Conservation (phyloP, 345 rosid species). For the Chamaenerion angustifolium region DNA sequence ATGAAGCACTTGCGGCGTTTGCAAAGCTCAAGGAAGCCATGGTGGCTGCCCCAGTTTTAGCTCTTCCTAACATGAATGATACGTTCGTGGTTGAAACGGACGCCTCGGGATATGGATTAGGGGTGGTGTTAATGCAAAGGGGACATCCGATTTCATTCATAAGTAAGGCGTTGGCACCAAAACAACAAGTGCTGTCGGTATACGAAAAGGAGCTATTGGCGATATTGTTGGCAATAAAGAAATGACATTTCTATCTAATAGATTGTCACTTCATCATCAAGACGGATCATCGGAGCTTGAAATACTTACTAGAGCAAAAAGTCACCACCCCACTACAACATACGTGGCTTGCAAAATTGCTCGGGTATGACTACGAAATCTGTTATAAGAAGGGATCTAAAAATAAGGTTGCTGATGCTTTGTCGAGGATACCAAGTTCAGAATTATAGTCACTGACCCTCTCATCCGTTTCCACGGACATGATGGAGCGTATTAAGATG, state of each 20-base stretch:
- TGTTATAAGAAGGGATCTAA: neutral
- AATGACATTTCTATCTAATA: neutral
- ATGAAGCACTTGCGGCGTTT: neutral
- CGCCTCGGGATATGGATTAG: neutral
- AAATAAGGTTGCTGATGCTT: neutral
- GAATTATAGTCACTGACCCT: no score
- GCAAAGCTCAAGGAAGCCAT: neutral
- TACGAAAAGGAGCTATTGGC: slow-evolving; percentile 3
- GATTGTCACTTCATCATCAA: neutral
- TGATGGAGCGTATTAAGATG: no score
- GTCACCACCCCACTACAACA: neutral
- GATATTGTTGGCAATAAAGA: neutral
- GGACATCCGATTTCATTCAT: neutral
- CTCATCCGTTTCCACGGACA: no score
- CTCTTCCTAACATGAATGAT: neutral
- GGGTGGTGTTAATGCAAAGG: neutral
- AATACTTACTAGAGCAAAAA: neutral
- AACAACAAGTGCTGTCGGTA: neutral
- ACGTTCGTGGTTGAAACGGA: neutral
- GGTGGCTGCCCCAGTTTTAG: neutral
- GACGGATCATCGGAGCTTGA: slow-evolving; percentile 4
- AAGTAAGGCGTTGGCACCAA: neutral
- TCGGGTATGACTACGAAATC: neutral
- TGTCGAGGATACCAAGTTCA: neutral
- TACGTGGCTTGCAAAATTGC: neutral